Percentiles rank a stretch among this genome's conserved stretches.
Conservation (phyloP, 805 yeast species). For the Jamesozyma piceae region DNA sequence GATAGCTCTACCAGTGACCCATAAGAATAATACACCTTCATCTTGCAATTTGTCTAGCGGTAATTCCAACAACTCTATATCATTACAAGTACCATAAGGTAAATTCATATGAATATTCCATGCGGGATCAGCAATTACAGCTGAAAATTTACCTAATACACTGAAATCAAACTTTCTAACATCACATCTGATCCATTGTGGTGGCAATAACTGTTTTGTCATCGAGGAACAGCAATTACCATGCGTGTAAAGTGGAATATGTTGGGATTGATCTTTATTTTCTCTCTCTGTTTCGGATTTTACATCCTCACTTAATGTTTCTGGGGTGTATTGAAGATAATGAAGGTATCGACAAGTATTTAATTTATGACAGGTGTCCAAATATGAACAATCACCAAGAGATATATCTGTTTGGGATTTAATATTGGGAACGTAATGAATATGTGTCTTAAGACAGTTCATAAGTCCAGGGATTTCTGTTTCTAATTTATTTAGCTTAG, state of each 20-base stretch:
- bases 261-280: conserved; percentile 14
- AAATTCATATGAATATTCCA: conserved; percentile 92
- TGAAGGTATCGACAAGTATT: conserved; percentile 74
- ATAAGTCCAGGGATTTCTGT: conserved; percentile 16
- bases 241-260: conserved; percentile 26
- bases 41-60: conserved; percentile 64
- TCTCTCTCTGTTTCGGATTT: conserved; percentile 15
- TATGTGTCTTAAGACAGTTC: conserved; percentile 30
- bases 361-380: conserved; percentile 88
- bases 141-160: conserved; percentile 70
- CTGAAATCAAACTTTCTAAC: conserved; percentile 62
- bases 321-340: conserved; percentile 42
- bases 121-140: conserved; percentile 86
- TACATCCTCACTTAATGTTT: conserved; percentile 18
- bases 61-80: conserved; percentile 58
- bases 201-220: conserved; percentile 35
- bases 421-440: conserved; percentile 48
- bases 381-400: conserved; percentile 85
- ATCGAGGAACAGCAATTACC: conserved; percentile 31
- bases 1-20: conserved; percentile 94
- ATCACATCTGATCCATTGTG: conserved; percentile 87
- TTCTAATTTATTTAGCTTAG: conserved; percentile 19
- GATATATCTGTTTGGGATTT: conserved; percentile 56
- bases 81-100: conserved; percentile 71
- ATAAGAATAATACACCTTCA: conserved; percentile 73